phyloP scores from a whole-genome alignment of 2,329 filamentous ascomycete species.

The Trichoderma sp. region DNA sequence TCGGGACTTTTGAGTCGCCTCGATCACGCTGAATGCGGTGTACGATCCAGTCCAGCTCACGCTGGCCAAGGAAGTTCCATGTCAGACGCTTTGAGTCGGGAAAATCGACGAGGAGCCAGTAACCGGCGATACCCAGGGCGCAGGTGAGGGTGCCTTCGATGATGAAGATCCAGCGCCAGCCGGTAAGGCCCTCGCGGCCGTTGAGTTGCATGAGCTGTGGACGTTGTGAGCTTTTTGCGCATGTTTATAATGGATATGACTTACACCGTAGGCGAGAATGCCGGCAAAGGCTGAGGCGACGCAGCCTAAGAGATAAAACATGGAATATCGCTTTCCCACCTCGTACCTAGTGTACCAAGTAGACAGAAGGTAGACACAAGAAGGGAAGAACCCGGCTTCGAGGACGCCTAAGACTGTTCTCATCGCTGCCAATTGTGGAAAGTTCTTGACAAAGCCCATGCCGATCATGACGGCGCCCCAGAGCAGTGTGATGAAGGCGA shows the following conservation, averaged over 20 bases:
- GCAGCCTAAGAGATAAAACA: conserved; percentile 68
- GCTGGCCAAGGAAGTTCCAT: conserved; percentile 52
- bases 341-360: conserved; percentile 72
- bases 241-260: conserved; percentile 26
- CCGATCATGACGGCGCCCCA: conserved; percentile 65
- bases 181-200: conserved; percentile 52
- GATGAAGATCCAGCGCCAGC: conserved; percentile 69
- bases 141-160: conserved; percentile 55
- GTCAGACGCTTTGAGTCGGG: conserved; percentile 54
- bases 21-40: conserved; percentile 56
- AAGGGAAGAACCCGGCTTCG: conserved; percentile 71
- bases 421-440: conserved; percentile 51
- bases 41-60: conserved; percentile 54
- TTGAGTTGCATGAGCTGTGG: conserved; percentile 58
- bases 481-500: conserved; percentile 52
- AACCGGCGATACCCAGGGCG: conserved; percentile 47
- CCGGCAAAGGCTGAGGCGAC: conserved; percentile 65
- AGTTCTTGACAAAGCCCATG: conserved; percentile 61
- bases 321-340: conserved; percentile 65
- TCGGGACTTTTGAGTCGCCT: conserved; percentile 53
- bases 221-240: not conserved
- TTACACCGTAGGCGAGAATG: conserved; percentile 66
- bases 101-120: conserved; percentile 63
- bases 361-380: conserved; percentile 68
- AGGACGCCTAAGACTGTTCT: conserved; percentile 61